Evolutionary conservation across 2,329 filamentous ascomycete genomes (phyloP).

Genomic region (Beauveria rudraprayagi): DNA sequence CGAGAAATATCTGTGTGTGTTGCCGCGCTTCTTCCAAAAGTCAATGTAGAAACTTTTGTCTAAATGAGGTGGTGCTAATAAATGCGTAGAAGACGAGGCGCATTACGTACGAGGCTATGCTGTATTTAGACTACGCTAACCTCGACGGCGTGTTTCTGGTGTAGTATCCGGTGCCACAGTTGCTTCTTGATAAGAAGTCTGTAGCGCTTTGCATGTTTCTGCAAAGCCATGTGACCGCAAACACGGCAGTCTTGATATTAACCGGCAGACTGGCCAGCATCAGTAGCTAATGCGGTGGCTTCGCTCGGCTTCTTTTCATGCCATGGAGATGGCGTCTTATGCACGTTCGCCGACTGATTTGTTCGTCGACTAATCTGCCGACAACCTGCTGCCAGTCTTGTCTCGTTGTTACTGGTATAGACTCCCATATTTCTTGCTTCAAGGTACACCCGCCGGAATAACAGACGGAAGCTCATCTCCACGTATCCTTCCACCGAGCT

Average conservation of each 20-base stretch:
- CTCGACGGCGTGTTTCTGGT: neutral
- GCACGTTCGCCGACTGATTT: too few relatives aligned
- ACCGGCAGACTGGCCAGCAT: neutral
- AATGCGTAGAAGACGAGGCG: neutral
- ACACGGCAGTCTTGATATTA: neutral
- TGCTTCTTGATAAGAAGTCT: neutral
- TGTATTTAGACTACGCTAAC: neutral
- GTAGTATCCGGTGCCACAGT: neutral
- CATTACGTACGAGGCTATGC: neutral
- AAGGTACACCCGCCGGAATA: constrained; percentile 13
- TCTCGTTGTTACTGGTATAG: neutral
- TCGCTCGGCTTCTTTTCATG: neutral
- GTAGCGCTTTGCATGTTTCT: neutral
- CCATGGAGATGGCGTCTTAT: neutral
- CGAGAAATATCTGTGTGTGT: neutral
- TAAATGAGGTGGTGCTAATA: neutral
- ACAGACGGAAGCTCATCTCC: constrained; percentile 20
- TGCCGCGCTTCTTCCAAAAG: neutral
- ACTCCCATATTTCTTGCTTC: neutral
- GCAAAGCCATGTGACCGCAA: neutral
- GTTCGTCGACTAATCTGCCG: too few relatives aligned
- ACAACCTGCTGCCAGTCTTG: too few relatives aligned
- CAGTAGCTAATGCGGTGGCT: neutral
- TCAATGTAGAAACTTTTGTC: neutral
- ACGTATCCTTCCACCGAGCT: constrained; percentile 26